These are phyloP conservation scores for Fistulinella cinereoalba DNA, from an alignment of 1,284 basidiomycete species.

Conservation along the genomic window DNA sequence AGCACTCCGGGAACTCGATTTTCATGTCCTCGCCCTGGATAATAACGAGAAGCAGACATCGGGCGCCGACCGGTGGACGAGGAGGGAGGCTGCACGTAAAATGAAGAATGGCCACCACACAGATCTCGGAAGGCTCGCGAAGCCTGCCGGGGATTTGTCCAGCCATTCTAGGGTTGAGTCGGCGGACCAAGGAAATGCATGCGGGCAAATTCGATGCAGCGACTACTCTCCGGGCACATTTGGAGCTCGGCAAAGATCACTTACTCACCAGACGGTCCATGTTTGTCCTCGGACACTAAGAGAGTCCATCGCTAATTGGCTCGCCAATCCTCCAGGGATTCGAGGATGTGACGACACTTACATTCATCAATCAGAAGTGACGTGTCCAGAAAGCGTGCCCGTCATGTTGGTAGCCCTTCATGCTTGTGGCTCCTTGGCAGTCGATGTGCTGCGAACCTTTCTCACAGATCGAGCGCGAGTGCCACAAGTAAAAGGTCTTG, in stretches of 20 bases:
- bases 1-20: slow-evolving; percentile 34
- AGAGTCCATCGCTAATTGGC: slow-evolving; percentile 31
- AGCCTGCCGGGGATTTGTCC: not conserved
- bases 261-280: slow-evolving; percentile 51
- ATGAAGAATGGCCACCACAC: slow-evolving; percentile 9
- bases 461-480: slow-evolving; percentile 13
- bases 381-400: slow-evolving; percentile 34
- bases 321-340: slow-evolving; percentile 9
- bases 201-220: not conserved
- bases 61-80: slow-evolving; percentile 41
- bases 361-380: not conserved
- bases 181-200: not conserved
- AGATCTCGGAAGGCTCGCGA: not conserved
- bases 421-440: slow-evolving; percentile 49
- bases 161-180: not conserved
- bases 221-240: not conserved
- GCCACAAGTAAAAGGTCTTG: slow-evolving; percentile 2
- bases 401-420: slow-evolving; percentile 66
- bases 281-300: slow-evolving; percentile 43
- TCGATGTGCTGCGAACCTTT: slow-evolving; percentile 44
- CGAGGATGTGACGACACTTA: not conserved
- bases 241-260: slow-evolving; percentile 28
- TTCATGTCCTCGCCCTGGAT: slow-evolving; percentile 53
- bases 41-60: slow-evolving; percentile 42
- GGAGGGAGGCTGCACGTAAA: slow-evolving; percentile 20